Evolutionary conservation across 2,329 filamentous ascomycete genomes (phyloP), one percentile per base, ranked within the genome.

Genomic region (Aspergillus ibericus): DNA sequence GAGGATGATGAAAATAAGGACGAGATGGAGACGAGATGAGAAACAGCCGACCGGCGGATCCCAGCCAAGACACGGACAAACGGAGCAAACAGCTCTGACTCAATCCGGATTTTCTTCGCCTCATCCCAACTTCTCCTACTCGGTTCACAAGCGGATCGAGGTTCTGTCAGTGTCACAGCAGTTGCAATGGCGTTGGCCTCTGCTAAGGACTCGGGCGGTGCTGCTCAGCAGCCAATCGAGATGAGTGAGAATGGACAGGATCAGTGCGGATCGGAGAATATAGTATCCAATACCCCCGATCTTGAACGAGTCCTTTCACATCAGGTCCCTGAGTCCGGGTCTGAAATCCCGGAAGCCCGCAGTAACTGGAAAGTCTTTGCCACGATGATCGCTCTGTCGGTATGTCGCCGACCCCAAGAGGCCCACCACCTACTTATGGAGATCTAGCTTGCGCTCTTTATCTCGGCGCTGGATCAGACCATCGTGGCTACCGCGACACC

Each of bases 401-500:
- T 66, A 56, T 53, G 62, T 55, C 32, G 16, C 27, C 36, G 16
- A 16, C 15, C 9, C 7, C n/a, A 38, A 15, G 13, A 12, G 27
- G 22, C 13, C 6, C 27, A 32, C 29, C 34, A n/a, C 22, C 20
- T 47, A 16, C 59, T 60, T 25, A 61, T 49, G 25, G 53, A 55
- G 29, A 20, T 9, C 29, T 52, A 66, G 64, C 57, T 66, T 29
- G 59, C 59, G 35, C 46, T 66, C 7, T 66, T 66, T 38, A 61
- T 66, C 35, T 61, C 75, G 3, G 74, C 76, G 1, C 65, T 78
- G 4, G 75, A 78, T 52, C 70, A 73, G 58, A 86, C 85, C 0
- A 87, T 87, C 62, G 79, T 88, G 54, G 83, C 85, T 0, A 87
- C 85, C 3, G 84, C 85, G 2, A 74, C 87, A 0, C 85, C 85